These are phyloP conservation scores for Boeremia lycopersici DNA, from an alignment of 2,329 filamentous ascomycete species.

Conservation along the genomic window DNA sequence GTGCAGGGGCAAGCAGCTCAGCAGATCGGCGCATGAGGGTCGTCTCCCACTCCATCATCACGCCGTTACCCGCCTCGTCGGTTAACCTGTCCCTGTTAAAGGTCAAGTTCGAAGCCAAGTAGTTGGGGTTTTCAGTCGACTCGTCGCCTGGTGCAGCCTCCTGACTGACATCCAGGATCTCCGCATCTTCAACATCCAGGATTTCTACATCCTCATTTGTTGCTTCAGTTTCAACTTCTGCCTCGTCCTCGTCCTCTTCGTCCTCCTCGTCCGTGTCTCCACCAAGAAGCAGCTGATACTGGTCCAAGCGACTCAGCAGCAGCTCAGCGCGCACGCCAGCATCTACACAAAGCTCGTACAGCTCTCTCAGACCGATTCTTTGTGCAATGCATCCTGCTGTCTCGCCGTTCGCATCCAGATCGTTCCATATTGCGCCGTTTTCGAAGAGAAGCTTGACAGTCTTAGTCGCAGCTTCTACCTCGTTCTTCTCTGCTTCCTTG, in stretches of 20 bases:
- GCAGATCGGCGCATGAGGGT: constrained; percentile 56
- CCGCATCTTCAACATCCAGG: constrained; percentile 33
- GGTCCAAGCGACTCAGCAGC: constrained; percentile 79
- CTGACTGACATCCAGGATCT: constrained; percentile 36
- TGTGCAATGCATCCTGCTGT: constrained; percentile 88
- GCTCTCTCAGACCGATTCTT: constrained; percentile 66
- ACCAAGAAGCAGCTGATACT: constrained; percentile 75
- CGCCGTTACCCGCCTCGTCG: constrained; percentile 56
- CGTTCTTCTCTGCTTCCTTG: constrained; percentile 42
- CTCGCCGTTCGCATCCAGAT: constrained; percentile 83
- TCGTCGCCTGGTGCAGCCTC: constrained; percentile 34
- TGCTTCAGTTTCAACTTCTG: constrained; percentile 16
- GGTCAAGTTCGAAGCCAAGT: constrained; percentile 55
- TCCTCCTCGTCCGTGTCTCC: constrained; percentile 58
- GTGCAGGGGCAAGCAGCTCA: constrained; percentile 48
- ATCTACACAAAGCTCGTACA: constrained; percentile 85
- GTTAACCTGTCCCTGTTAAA: constrained; percentile 55
- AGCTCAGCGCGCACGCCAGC: constrained; percentile 91
- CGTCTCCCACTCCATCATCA: constrained; percentile 62
- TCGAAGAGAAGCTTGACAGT: constrained; percentile 79
- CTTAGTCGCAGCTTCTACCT: constrained; percentile 63
- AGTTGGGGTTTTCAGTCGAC: constrained; percentile 54
- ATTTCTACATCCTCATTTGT: constrained; percentile 24
- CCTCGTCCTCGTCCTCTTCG: constrained; percentile 54
- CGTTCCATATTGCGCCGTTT: constrained; percentile 96